Base-by-base conservation (phyloP, 1,284 basidiomycete genomes). In the Sanghuangporus weigelae region DNA sequence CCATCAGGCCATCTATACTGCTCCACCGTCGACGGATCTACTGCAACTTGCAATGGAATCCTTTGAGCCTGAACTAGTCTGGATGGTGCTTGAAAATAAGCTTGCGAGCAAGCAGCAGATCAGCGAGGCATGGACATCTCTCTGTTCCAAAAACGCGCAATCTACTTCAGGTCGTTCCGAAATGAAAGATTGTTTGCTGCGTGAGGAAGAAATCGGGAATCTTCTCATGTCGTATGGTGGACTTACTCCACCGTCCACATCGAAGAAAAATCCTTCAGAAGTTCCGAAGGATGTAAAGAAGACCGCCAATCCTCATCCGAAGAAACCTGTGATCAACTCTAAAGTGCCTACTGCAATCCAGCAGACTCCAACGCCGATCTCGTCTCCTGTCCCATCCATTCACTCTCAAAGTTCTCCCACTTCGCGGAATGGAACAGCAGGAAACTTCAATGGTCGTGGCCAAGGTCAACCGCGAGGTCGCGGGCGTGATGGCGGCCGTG, bases 31-130 rank as follows among this genome's bases (percentile, higher is more conserved):
- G 39, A 75, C 67, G 53, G 78, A 78, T 50, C 74, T 84, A 48
- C 75, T 90, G 46, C 76, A 75, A n/a, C 73, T 88, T 61, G 84
- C 87, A 36, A 58, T 89, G 36, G 76, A 81, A 64, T 84, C 86
- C 16, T 72, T 74, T 57, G 79, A 84, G 68, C 86, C 85, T 10
- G 83, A 88, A 67, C 75, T 82, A 39, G 80, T 87, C 23, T 85
- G 82, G 81, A 76, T 82, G 73, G 74, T 89, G 59, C 79, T 89
- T 35, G 81, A 87, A 57, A 83, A 80, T 58, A 75, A 75, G n/a
- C 75, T 88, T 36, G 79, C 81, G 31, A 78, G 70, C 61, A 67
- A 74, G 50, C 71, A 78, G 23, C 82, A 85, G 39, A 80, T 86
- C 63, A 74, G 74, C 60, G 73, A 78, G 44, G 78, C 77, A 1